These are phyloP conservation scores for Corchorus capsularis DNA, from an alignment of 345 rosid genomes.

Conservation along the genomic window DNA sequence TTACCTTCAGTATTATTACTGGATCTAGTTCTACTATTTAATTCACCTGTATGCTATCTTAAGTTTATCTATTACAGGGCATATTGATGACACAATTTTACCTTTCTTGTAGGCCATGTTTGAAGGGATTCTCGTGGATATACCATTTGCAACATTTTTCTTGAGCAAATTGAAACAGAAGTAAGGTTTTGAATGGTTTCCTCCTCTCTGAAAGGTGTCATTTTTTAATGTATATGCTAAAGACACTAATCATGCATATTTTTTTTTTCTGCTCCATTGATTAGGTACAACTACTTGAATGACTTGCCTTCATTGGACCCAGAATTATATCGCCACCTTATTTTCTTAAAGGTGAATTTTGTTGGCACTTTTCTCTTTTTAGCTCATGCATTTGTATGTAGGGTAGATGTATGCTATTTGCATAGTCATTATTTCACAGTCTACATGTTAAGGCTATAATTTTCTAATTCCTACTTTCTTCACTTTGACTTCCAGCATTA, in stretches of 20 bases:
- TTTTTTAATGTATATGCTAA: slow-evolving; percentile 1
- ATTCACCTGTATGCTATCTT: background rate
- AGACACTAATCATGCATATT: background rate
- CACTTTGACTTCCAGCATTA: slow-evolving; percentile 62
- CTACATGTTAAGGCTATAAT: slow-evolving; percentile 15
- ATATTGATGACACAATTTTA: slow-evolving; percentile 20
- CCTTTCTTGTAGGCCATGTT: slow-evolving; percentile 83
- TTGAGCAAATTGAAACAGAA: slow-evolving; percentile 96
- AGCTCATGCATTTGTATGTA: background rate
- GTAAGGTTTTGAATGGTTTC: slow-evolving; percentile 44
- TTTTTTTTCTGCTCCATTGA: slow-evolving; percentile 16
- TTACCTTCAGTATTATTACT: background rate
- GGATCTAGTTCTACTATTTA: slow-evolving; percentile 9
- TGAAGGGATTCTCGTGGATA: slow-evolving; percentile 98
- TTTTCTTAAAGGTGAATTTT: slow-evolving; percentile 81
- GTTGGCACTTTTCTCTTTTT: slow-evolving; percentile 4
- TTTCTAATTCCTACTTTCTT: background rate
- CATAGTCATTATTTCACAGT: background rate
- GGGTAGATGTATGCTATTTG: background rate
- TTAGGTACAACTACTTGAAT: slow-evolving; percentile 89
- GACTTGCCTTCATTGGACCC: slow-evolving; percentile 98
- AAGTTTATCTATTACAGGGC: slow-evolving; percentile 15
- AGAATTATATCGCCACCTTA: slow-evolving; percentile 94
- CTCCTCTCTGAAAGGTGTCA: background rate
- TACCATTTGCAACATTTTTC: slow-evolving; percentile 98